Conservation (phyloP, 2,329 filamentous ascomycete genomes). For the Aspergillus pseudonomiae region DNA sequence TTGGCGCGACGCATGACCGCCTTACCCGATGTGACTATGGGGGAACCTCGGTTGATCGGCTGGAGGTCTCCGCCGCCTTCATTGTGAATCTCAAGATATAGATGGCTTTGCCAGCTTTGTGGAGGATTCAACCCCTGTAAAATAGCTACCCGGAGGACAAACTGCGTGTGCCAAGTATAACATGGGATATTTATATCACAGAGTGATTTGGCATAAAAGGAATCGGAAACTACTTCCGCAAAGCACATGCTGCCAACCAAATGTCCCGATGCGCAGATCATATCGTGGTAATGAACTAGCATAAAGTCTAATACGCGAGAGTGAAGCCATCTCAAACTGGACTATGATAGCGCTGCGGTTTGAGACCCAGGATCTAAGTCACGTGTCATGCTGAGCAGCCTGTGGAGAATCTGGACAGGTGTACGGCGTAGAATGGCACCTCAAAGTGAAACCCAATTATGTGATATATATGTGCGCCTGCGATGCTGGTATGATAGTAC, state of each 20-base stretch:
- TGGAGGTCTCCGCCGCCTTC: background rate
- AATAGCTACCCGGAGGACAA: background rate
- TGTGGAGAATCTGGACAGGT: background rate
- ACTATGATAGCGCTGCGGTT: background rate
- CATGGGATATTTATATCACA: background rate
- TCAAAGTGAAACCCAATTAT: slow-evolving; percentile 9
- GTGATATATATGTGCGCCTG: slow-evolving; percentile 34
- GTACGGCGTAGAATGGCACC: background rate
- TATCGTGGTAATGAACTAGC: background rate
- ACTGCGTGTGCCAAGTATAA: background rate
- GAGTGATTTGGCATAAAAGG: background rate
- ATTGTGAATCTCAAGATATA: background rate
- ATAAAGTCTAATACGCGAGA: background rate
- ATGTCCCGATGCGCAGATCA: background rate
- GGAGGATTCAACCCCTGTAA: background rate
- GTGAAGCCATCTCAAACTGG: background rate
- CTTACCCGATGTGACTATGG: slow-evolving; percentile 4
- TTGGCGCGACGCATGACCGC: background rate
- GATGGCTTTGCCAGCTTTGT: background rate
- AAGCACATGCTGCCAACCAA: background rate
- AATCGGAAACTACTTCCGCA: background rate
- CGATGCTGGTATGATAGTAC: slow-evolving; percentile 33
- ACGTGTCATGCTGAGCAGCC: background rate
- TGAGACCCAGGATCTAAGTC: background rate
- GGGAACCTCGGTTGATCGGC: slow-evolving; percentile 7